Conservation (phyloP, 2,329 filamentous ascomycete species). For the Periconia sp. region DNA sequence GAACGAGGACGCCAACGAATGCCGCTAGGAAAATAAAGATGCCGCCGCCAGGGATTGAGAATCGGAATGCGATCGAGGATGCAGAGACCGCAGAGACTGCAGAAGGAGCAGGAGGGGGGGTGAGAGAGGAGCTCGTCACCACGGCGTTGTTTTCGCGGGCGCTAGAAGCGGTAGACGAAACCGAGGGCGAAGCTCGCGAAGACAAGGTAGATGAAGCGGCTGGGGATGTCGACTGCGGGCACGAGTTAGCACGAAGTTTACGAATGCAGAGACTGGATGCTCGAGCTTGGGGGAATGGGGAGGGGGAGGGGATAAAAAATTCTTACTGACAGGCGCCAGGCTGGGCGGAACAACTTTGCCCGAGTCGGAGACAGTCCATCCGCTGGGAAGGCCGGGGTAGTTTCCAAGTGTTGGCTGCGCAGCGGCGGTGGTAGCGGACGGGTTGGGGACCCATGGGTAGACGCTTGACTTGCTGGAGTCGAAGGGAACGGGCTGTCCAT, state of each 20-base stretch:
- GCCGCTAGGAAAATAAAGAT: conserved; percentile 19
- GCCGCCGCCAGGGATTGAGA: conserved; percentile 9
- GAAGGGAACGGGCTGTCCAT: conserved; percentile 68
- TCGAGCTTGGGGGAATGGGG: no score
- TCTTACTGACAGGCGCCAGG: conserved; percentile 68
- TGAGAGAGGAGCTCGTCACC: conserved; percentile 2
- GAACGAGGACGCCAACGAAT: conserved; percentile 16
- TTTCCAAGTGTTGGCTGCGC: conserved; percentile 49
- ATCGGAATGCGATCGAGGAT: conserved; percentile 14
- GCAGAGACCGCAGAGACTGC: conserved; percentile 10
- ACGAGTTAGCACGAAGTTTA: conserved; percentile 15
- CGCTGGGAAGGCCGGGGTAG: conserved; percentile 67
- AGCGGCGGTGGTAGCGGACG: conserved; percentile 55
- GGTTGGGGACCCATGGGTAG: conserved; percentile 65
- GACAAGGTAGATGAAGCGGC: conserved; percentile 55
- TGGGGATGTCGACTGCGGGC: conserved; percentile 52
- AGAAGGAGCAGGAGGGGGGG: conserved; percentile 12
- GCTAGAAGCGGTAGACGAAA: conserved; percentile 31
- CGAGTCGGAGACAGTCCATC: conserved; percentile 77
- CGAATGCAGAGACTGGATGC: not conserved
- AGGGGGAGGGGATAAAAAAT: conserved; percentile 40
- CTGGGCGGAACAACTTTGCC: conserved; percentile 78
- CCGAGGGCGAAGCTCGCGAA: conserved; percentile 43
- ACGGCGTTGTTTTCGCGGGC: conserved; percentile 17
- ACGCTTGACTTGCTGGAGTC: conserved; percentile 58